Evolutionary conservation across 371 early-diverging fungal genomes (phyloP), one percentile per base, ranked within the genome.

Genomic region (Rhizopus sp.): DNA sequence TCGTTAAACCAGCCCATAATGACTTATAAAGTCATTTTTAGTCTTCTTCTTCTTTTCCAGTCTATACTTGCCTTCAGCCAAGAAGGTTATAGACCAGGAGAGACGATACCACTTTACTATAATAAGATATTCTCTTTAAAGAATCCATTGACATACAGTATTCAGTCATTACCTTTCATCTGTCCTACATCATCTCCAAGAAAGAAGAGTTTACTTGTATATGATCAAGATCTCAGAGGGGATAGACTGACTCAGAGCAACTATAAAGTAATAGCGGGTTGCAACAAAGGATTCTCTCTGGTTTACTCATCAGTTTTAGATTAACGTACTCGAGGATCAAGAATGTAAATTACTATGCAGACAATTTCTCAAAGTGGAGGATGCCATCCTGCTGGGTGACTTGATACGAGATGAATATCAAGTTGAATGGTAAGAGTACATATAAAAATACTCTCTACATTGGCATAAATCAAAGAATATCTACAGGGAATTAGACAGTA

Each of bases 301-400:
- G 30, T 33, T 23, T 23, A 33, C 13, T 44, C 37, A 38, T n/a
- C 12, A n/a, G 10, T 34, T 48, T 40, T 56, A 78, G 75, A 50
- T 74, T 30, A 57, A 64, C 32, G 64, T 71, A 29, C 53, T 71
- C 5, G 66, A 70, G 41, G 59, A 71, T 35, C 56, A 61, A 30
- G 69, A 73, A n/a, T 78, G 79, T 55, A 57, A 62, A 50, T 60
- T 70, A 4, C 58, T 78, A 7, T 78, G 79, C 56, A 68, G 68
- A 34, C 57, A 71, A 34, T 30, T 62, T 8, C 66, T 72, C 66
- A 44, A 62, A 4, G 58, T 75, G 13, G 66, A 70, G 54, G 70
- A 75, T 57, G 66, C 72, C 10, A 67, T 73, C 31, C 34, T 61
- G 13, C 67, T 68, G 29, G 67, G 68, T 32, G 64, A 73, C 15